phyloP scores from a whole-genome alignment of 495 filamentous ascomycete genomes.

The Cudoniella acicularis region DNA sequence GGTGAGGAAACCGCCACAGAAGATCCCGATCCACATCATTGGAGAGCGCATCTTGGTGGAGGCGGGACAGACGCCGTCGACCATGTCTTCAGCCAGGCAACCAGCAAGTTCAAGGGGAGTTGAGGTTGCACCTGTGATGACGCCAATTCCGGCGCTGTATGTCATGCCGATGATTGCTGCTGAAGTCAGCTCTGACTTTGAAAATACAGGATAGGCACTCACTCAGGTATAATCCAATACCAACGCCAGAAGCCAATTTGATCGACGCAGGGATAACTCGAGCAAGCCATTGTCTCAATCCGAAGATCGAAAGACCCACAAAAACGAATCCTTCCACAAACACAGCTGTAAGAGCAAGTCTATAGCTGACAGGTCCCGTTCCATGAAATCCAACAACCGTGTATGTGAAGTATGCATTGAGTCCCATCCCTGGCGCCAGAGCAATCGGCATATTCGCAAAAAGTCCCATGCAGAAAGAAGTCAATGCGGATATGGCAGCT shows the following conservation, averaged over 20 bases:
- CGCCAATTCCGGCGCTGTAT: conserved; percentile 74
- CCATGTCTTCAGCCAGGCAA: conserved; percentile 34
- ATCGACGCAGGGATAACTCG: conserved; percentile 71
- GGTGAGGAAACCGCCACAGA: conserved; percentile 75
- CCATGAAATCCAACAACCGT: conserved; percentile 79
- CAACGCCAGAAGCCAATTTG: conserved; percentile 78
- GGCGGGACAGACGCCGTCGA: conserved; percentile 9
- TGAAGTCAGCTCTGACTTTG: conserved; percentile 66
- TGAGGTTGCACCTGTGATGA: conserved; percentile 53
- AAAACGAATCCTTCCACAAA: conserved; percentile 82
- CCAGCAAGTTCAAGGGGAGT: conserved; percentile 69
- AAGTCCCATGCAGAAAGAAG: conserved; percentile 71
- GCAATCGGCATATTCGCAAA: conserved; percentile 68
- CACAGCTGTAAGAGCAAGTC: conserved; percentile 70
- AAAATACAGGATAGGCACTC: conserved; percentile 66
- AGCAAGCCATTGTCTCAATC: conserved; percentile 80
- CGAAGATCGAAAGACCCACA: conserved; percentile 62
- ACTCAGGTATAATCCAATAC: conserved; percentile 77
- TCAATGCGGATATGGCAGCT: conserved; percentile 68
- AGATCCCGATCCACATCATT: conserved; percentile 79
- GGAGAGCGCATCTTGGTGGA: conserved; percentile 71
- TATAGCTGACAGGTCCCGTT: conserved; percentile 59
- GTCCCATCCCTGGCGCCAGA: conserved; percentile 78
- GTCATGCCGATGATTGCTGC: conserved; percentile 72
- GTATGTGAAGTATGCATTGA: conserved; percentile 83